Percentiles rank a stretch among this genome's conserved stretches.
These are phyloP conservation scores for Apiotrichum sp. DNA, from an alignment of 1,284 basidiomycete species.

Conservation along the genomic window DNA sequence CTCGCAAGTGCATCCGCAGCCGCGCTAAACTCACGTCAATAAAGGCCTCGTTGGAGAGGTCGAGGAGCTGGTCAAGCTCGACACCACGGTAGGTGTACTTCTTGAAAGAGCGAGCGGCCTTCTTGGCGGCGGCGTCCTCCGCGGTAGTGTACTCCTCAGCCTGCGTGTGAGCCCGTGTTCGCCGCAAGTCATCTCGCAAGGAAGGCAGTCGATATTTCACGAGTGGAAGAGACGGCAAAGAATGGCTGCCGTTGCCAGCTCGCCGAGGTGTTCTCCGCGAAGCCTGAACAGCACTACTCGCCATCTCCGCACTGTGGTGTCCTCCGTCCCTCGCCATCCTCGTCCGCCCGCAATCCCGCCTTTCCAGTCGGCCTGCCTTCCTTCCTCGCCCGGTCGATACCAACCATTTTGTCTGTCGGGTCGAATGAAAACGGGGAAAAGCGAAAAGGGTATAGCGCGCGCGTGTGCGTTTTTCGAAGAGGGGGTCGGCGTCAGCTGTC, in stretches of 20 bases:
- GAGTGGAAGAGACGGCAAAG: too few species aligned
- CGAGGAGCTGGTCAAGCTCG: slow-evolving; percentile 94
- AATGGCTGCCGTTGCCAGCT: too few species aligned
- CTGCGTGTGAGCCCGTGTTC: background rate
- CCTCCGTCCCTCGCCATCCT: too few species aligned
- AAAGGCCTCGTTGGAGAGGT: slow-evolving; percentile 88
- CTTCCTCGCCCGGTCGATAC: background rate
- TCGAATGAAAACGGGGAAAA: background rate
- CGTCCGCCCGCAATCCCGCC: too few species aligned
- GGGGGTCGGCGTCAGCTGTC: slow-evolving; percentile 1
- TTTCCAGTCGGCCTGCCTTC: background rate
- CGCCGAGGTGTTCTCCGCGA: too few species aligned
- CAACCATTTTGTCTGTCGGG: slow-evolving; percentile 11
- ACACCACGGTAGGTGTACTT: slow-evolving; percentile 98
- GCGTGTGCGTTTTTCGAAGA: background rate
- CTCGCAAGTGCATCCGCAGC: too few species aligned
- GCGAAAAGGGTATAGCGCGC: background rate
- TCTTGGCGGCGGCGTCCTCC: slow-evolving; percentile 81
- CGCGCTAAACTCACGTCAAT: slow-evolving; percentile 38
- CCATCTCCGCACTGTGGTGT: too few species aligned
- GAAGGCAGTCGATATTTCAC: too few species aligned
- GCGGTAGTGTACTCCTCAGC: slow-evolving; percentile 65
- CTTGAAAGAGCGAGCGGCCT: slow-evolving; percentile 97
- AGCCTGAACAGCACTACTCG: too few species aligned
- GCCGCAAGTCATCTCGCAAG: background rate